Evolutionary conservation across 768 basidiomycete genomes (phyloP).

Genomic region (Daedaleopsis nitida): DNA sequence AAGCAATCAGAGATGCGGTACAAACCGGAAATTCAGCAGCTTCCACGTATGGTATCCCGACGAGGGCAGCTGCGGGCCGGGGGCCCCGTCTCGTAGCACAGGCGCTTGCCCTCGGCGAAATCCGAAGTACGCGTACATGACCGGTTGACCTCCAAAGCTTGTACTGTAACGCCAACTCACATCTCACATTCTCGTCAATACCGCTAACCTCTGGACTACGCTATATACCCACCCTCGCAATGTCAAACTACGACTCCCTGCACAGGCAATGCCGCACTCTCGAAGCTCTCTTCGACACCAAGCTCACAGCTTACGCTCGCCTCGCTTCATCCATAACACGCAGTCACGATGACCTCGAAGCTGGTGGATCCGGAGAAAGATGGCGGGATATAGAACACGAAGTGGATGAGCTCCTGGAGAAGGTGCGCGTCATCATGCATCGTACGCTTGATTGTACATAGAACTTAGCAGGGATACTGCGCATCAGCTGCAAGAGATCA

Average conservation of each 20-base stretch:
- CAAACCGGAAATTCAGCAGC: too few species aligned
- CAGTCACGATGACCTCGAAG: slow-evolving; percentile 63
- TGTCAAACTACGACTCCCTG: slow-evolving; percentile 85
- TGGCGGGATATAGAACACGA: slow-evolving; percentile 86
- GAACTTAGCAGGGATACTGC: slow-evolving; percentile 20
- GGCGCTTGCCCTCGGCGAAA: neutral
- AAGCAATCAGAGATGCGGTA: too few species aligned
- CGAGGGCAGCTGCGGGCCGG: too few species aligned
- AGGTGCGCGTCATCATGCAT: slow-evolving; percentile 50
- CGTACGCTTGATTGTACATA: slow-evolving; percentile 9
- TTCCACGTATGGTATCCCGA: too few species aligned
- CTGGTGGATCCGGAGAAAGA: slow-evolving; percentile 67
- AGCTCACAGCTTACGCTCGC: slow-evolving; percentile 88
- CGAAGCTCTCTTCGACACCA: slow-evolving; percentile 89
- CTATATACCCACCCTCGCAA: slow-evolving; percentile 27
- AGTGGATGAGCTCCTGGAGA: slow-evolving; percentile 81
- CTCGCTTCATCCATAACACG: slow-evolving; percentile 69
- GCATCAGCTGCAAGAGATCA: slow-evolving; percentile 79
- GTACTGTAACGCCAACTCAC: neutral
- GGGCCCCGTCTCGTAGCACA: neutral
- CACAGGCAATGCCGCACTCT: slow-evolving; percentile 92
- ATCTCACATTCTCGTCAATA: neutral
- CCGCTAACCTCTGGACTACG: neutral
- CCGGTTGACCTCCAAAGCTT: neutral
- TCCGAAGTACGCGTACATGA: neutral